These are phyloP conservation scores for Leccinum holopus DNA, from an alignment of 1,284 basidiomycete species.

Conservation along the genomic window DNA sequence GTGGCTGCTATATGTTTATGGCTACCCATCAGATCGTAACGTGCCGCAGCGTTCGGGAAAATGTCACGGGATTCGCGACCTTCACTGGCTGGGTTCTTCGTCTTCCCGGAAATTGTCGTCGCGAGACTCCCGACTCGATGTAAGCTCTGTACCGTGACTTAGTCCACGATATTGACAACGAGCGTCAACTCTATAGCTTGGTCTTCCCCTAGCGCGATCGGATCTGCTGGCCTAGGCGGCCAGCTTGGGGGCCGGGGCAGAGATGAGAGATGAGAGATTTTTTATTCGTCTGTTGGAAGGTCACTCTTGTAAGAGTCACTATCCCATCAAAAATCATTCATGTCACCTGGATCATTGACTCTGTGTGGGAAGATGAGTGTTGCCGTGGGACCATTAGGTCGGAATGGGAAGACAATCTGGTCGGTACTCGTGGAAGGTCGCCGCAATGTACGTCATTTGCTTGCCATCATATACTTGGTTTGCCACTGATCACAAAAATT, in stretches of 20 bases:
- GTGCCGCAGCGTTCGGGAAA: slow-evolving; percentile 56
- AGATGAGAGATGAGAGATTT: slow-evolving; percentile 83
- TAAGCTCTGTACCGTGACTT: slow-evolving; percentile 41
- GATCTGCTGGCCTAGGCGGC: slow-evolving; percentile 88
- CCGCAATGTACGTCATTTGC: slow-evolving; percentile 72
- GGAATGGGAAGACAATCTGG: slow-evolving; percentile 83
- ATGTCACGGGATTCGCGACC: slow-evolving; percentile 83
- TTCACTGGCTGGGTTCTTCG: slow-evolving; percentile 76
- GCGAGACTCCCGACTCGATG: slow-evolving; percentile 81
- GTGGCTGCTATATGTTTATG: neutral
- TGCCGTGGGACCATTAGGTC: slow-evolving; percentile 90
- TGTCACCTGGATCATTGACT: slow-evolving; percentile 91
- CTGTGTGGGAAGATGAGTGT: slow-evolving; percentile 92
- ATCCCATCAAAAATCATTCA: slow-evolving; percentile 73
- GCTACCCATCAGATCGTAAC: slow-evolving; percentile 55
- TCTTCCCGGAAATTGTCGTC: slow-evolving; percentile 90
- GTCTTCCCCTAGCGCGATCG: slow-evolving; percentile 94
- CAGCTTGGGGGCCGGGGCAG: slow-evolving; percentile 65
- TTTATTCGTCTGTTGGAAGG: slow-evolving; percentile 76
- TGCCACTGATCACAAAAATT: neutral
- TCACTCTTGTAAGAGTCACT: slow-evolving; percentile 16
- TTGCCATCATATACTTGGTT: slow-evolving; percentile 1
- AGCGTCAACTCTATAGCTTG: slow-evolving; percentile 55
- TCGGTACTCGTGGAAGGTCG: slow-evolving; percentile 66
- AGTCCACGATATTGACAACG: neutral